Conservation (phyloP, 1,139 yeast species). For the Debaryomyces subglobosus region DNA sequence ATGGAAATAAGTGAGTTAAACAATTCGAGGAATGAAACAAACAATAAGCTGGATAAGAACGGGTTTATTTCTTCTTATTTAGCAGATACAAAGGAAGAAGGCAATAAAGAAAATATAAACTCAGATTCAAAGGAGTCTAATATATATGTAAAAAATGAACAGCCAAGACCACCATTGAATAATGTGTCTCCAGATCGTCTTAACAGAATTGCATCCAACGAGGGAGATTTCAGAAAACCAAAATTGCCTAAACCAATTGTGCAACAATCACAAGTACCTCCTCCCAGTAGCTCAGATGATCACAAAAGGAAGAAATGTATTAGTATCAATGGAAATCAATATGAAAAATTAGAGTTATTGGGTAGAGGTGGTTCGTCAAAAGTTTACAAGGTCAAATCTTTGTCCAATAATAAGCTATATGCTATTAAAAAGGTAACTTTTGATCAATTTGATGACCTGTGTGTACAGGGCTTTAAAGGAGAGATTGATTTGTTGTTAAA, state of each 20-base stretch:
- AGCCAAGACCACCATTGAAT: constrained; percentile 17
- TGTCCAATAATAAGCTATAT: constrained; percentile 54
- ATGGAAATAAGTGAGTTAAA: constrained; percentile 3
- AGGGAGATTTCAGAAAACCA: constrained; percentile 29
- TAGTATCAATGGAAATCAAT: constrained; percentile 58
- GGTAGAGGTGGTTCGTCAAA: constrained; percentile 96
- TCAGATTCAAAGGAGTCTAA: not conserved
- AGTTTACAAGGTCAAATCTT: constrained; percentile 77
- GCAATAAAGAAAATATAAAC: constrained; percentile 12
- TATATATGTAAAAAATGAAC: not conserved
- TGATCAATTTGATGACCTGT: constrained; percentile 77
- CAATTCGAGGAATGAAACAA: constrained; percentile 3
- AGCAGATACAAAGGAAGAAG: not conserved
- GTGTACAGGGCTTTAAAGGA: constrained; percentile 80
- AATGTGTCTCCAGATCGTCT: constrained; percentile 20
- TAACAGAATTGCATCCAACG: constrained; percentile 13
- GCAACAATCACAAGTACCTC: constrained; percentile 7
- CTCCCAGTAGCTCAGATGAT: constrained; percentile 15
- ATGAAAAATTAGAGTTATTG: constrained; percentile 74
- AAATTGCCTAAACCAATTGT: constrained; percentile 19
- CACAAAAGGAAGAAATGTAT: constrained; percentile 34
- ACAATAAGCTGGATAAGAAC: not conserved
- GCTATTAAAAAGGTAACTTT: constrained; percentile 85
- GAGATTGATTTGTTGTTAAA: constrained; percentile 77
- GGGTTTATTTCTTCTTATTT: not conserved